Evolutionary conservation across 169 alveolate genomes (phyloP).

Genomic region (Miamiensis avidus): DNA sequence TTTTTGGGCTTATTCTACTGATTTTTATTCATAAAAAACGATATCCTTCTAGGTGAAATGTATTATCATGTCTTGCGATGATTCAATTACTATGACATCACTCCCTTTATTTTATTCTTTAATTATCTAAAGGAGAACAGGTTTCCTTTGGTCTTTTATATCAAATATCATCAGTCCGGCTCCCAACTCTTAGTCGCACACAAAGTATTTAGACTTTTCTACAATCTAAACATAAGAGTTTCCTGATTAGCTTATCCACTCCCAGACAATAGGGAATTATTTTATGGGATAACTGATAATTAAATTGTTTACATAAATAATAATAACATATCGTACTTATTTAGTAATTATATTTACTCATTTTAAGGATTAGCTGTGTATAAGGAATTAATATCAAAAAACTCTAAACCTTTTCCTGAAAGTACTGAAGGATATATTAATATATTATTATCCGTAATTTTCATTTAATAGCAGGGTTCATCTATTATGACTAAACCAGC

Average conservation of each 20-base stretch:
- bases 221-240: background rate
- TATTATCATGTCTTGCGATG: background rate
- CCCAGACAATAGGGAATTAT: background rate
- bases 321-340: too few relatives aligned
- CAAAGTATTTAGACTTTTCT: background rate
- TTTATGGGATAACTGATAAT: background rate
- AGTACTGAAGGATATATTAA: too few relatives aligned
- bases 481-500: too few relatives aligned
- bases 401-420: too few relatives aligned
- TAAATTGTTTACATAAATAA: too few relatives aligned
- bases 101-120: background rate
- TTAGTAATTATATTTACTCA: too few relatives aligned
- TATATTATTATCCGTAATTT: too few relatives aligned
- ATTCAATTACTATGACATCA: background rate
- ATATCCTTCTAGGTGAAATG: background rate
- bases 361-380: too few relatives aligned
- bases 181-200: background rate
- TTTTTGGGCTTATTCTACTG: background rate
- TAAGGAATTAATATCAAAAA: too few relatives aligned
- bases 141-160: background rate
- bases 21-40: background rate
- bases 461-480: too few relatives aligned
- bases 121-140: background rate
- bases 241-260: background rate
- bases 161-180: background rate